phyloP scores from a whole-genome alignment of 2,329 filamentous ascomycete species.

The Tricladium varicosporioides region DNA sequence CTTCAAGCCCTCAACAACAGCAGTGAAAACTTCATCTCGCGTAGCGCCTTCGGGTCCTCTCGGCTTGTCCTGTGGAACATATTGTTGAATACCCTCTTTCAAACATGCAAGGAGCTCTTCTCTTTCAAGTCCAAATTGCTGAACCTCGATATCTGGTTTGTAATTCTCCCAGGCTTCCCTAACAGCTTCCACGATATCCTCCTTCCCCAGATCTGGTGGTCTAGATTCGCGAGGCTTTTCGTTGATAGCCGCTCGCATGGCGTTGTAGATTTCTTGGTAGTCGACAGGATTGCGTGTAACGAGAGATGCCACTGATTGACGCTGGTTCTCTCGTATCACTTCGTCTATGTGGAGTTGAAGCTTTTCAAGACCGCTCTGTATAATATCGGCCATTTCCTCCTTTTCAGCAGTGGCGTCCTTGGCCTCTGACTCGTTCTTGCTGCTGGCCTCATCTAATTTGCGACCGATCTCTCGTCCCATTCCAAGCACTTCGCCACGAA shows the following conservation, averaged over 20 bases:
- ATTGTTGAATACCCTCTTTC: conserved; percentile 79
- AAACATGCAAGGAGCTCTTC: conserved; percentile 88
- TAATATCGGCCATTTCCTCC: conserved; percentile 72
- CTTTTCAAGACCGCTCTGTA: conserved; percentile 77
- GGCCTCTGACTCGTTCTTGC: conserved; percentile 40
- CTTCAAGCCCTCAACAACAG: conserved; percentile 81
- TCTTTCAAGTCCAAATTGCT: conserved; percentile 85
- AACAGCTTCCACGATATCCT: conserved; percentile 84
- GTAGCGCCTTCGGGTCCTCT: conserved; percentile 57
- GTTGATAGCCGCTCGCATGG: conserved; percentile 71
- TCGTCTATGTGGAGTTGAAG: conserved; percentile 82
- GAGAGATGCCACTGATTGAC: conserved; percentile 63
- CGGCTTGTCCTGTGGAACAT: conserved; percentile 47
- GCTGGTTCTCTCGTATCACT: conserved; percentile 72
- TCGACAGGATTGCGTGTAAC: conserved; percentile 66
- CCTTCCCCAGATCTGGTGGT: conserved; percentile 60
- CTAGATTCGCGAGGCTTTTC: conserved; percentile 52
- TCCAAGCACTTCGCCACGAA: conserved; percentile 87
- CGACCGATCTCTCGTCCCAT: conserved; percentile 92
- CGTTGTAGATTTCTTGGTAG: conserved; percentile 82
- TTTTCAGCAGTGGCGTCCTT: conserved; percentile 52
- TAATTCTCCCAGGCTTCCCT: conserved; percentile 91
- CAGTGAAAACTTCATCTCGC: conserved; percentile 80
- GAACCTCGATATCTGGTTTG: conserved; percentile 87
- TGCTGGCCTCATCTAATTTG: conserved; percentile 70